Evolutionary conservation across 257 asterid species (phyloP).

Genomic region (Galeopsis tetrahit): DNA sequence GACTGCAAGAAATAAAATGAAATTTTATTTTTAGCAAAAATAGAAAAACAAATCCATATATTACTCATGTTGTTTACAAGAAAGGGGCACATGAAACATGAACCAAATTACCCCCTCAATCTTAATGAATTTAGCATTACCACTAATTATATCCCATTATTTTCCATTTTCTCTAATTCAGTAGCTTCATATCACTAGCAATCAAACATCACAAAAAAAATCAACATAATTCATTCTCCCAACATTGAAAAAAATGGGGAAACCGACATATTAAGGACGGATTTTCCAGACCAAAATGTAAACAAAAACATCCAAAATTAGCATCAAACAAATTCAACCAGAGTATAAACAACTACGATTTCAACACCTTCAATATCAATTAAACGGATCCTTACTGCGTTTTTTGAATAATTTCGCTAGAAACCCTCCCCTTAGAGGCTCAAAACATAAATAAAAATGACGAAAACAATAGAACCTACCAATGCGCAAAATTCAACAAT

Average conservation of each 20-base stretch:
- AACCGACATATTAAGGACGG: neutral
- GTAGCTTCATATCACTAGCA: neutral
- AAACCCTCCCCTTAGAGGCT: neutral
- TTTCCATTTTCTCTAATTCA: neutral
- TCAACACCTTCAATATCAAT: neutral
- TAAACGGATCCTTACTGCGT: neutral
- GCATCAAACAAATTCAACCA: constrained; percentile 10
- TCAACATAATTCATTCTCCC: neutral
- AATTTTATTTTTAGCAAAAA: neutral
- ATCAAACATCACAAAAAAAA: constrained; percentile 12
- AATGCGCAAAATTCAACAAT: constrained; percentile 25
- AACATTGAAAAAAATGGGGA: constrained; percentile 1
- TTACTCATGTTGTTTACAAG: neutral
- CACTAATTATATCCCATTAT: neutral
- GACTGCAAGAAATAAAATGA: neutral
- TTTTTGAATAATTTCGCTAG: neutral
- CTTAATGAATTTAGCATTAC: constrained; percentile 5
- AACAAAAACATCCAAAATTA: constrained; percentile 18
- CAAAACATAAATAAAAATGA: constrained; percentile 12
- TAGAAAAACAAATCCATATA: constrained; percentile 5
- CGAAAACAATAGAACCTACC: neutral
- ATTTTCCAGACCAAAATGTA: constrained; percentile 11
- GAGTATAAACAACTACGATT: neutral
- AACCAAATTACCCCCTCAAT: constrained; percentile 2
- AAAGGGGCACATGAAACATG: neutral